phyloP scores from a whole-genome alignment of 2,329 filamentous ascomycete species.

The Mycosphaerella sp. region DNA sequence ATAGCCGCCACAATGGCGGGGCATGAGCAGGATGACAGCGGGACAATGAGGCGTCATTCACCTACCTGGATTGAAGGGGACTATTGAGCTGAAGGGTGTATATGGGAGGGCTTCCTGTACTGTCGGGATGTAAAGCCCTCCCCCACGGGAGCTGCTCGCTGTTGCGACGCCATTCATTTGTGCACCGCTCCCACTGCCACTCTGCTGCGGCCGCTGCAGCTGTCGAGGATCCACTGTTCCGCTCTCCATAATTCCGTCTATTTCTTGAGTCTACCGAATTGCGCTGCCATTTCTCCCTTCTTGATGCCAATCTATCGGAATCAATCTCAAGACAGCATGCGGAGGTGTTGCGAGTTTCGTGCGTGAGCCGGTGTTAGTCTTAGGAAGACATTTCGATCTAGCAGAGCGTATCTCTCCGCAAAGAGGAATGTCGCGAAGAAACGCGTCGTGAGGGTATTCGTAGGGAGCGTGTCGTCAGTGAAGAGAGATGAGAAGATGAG shows the following conservation, averaged over 20 bases:
- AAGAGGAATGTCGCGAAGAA: not conserved
- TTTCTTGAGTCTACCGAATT: not conserved
- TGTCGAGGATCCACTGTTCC: conserved; percentile 15
- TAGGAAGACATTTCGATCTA: not conserved
- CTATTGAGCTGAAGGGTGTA: conserved; percentile 72
- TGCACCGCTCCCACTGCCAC: conserved; percentile 6
- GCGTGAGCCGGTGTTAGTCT: not conserved
- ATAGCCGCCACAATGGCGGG: not conserved
- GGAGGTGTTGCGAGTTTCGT: conserved; percentile 7
- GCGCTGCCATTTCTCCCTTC: conserved; percentile 7
- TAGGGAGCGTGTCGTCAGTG: not conserved
- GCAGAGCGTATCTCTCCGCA: not conserved
- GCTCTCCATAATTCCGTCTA: conserved; percentile 8
- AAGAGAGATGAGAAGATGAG: not conserved
- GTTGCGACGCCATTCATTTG: conserved; percentile 16
- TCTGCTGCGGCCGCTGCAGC: conserved; percentile 4
- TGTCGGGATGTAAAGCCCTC: conserved; percentile 35
- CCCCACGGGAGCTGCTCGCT: conserved; percentile 7
- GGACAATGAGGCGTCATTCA: conserved; percentile 15
- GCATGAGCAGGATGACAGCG: not conserved
- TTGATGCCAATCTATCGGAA: not conserved
- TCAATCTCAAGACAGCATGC: conserved; percentile 6
- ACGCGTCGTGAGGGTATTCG: conserved; percentile 1
- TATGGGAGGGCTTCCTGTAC: conserved; percentile 74
- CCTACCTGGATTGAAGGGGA: conserved; percentile 69